Evolutionary conservation across 2,329 filamentous ascomycete species (phyloP), one percentile per base, ranked within the genome.

Genomic region (Talaromyces sp.): DNA sequence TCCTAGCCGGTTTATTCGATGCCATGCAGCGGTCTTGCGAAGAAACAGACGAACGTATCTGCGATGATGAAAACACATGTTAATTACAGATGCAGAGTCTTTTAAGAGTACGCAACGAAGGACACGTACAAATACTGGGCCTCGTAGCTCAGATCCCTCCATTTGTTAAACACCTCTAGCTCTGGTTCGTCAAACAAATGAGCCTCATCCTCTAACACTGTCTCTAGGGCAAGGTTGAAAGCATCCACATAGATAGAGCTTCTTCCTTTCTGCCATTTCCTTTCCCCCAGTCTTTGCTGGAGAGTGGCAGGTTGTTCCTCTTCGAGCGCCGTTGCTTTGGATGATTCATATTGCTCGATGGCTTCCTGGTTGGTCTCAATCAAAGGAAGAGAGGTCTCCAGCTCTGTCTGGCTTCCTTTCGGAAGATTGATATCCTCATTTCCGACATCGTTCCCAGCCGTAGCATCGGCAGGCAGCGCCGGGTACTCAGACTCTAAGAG

Each of bases 241-340:
- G 94, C 94, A 76, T 99, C 94, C 19, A 97, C 91, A 68, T 99
- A 99, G 59, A 99, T 91, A 1, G 92, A 97, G 69, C 88, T 95
- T 71, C 86, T 87, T 0, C 91, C 91, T 68, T 82, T 85, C 4
- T 86, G 75, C 91, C 91, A 96, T 62, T 77, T 83, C 56, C 79
- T 79, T 56, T 85, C 77, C 60, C 81, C 81, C 14, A 88, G 69
- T 8, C 83, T 79, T 41, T 79, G 76, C 63, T 82, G 80, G 5
- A 79, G 69, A 62, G 74, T 68, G 35, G 74, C 68, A 32, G 69
- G 68, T 9, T 79, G 70, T 3, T 76, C 70, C 3, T 74, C 74
- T 57, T 80, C 69, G 9, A 71, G 68, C n/a, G 69, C 67, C 21
- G 83, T 86, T 29, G 83, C 82, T 65, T 84, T 84, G 64, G 87